Conservation (phyloP, 108 stramenopile species). For the Chaetoceros tenuissimus region DNA sequence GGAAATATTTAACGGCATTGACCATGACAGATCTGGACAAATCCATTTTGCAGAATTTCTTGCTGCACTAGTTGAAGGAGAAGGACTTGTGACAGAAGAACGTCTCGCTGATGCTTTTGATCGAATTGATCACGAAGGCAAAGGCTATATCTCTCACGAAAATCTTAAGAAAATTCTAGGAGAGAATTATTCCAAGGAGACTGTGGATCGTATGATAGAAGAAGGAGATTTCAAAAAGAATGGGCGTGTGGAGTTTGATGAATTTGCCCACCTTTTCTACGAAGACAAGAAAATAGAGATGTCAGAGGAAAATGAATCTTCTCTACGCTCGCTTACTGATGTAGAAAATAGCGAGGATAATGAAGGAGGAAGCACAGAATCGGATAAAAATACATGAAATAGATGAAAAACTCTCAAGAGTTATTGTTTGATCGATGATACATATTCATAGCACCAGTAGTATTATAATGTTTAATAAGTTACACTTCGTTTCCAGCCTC, state of each 20-base stretch:
- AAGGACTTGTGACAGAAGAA: constrained; percentile 54
- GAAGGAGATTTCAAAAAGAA: constrained; percentile 51
- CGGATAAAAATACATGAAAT: no score
- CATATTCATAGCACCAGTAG: no score
- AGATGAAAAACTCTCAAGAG: no score
- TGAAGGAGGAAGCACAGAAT: background rate
- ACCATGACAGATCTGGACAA: constrained; percentile 54
- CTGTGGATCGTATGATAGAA: constrained; percentile 50
- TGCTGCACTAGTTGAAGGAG: constrained; percentile 57
- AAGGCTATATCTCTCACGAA: constrained; percentile 53
- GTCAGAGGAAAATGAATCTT: background rate
- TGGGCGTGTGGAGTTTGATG: constrained; percentile 58
- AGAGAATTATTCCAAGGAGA: constrained; percentile 43
- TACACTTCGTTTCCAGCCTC: no score
- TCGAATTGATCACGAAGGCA: constrained; percentile 56
- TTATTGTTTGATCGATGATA: no score
- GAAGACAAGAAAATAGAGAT: background rate
- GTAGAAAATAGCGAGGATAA: background rate
- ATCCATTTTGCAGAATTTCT: constrained; percentile 71
- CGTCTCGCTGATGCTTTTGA: constrained; percentile 66
- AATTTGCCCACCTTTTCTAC: constrained; percentile 7
- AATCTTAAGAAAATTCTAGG: constrained; percentile 52
- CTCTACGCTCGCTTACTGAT: background rate
- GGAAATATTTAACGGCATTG: constrained; percentile 47
- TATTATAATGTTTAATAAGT: no score